Conservation (phyloP, 2,329 filamentous ascomycete genomes). For the Aspergillus sp. region DNA sequence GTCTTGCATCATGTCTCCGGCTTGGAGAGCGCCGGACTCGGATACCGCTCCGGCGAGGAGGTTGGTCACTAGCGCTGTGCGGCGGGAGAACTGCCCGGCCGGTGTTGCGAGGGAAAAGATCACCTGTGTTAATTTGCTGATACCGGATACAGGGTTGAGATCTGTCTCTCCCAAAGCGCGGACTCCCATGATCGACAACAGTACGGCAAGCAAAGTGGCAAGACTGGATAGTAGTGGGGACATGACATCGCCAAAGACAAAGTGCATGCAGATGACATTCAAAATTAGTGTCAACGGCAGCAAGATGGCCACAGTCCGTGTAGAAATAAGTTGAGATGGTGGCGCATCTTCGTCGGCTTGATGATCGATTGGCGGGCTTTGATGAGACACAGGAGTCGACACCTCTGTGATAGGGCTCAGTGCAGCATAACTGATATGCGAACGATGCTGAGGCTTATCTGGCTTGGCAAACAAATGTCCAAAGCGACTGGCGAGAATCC, state of each 20-base stretch:
- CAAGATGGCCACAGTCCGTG: slow-evolving; percentile 63
- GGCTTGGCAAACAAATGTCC: slow-evolving; percentile 20
- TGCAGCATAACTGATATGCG: slow-evolving; percentile 26
- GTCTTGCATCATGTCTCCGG: slow-evolving; percentile 94
- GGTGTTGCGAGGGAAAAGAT: slow-evolving; percentile 90
- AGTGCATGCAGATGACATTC: slow-evolving; percentile 73
- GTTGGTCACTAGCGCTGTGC: slow-evolving; percentile 82
- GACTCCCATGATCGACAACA: slow-evolving; percentile 59
- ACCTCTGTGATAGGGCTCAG: slow-evolving; percentile 18
- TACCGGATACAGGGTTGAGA: slow-evolving; percentile 91
- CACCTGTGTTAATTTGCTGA: slow-evolving; percentile 91
- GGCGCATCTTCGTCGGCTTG: slow-evolving; percentile 66
- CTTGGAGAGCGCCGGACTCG: slow-evolving; percentile 80
- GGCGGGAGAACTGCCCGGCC: slow-evolving; percentile 67
- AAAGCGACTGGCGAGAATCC: slow-evolving; percentile 22
- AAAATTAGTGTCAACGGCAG: slow-evolving; percentile 69
- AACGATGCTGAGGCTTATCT: slow-evolving; percentile 10
- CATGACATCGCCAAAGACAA: slow-evolving; percentile 77
- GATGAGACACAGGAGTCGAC: slow-evolving; percentile 9
- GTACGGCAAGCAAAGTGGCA: slow-evolving; percentile 76
- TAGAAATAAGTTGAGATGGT: slow-evolving; percentile 70
- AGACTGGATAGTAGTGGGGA: slow-evolving; percentile 68
- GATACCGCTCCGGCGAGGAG: slow-evolving; percentile 85
- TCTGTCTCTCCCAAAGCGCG: slow-evolving; percentile 73
- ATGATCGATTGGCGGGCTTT: slow-evolving; percentile 22